Percentiles rank a stretch among this genome's conserved stretches.
phyloP scores from a whole-genome alignment of 1,139 yeast species.

The Suhomyces wounanorum region DNA sequence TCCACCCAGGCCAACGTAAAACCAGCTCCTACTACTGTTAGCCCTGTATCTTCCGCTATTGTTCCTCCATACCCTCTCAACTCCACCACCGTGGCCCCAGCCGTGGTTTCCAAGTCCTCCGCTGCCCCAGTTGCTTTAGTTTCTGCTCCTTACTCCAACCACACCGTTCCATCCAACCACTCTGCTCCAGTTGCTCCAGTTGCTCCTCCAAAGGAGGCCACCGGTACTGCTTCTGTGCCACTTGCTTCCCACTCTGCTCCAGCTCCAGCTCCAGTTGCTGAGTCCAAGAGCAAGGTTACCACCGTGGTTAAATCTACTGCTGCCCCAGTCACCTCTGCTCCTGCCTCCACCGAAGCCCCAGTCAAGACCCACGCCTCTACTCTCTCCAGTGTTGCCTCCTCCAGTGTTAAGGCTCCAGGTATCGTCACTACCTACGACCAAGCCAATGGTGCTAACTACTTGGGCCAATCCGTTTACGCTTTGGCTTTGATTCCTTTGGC shows the following conservation, averaged over 20 bases:
- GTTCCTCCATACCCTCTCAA: slow-evolving; percentile 6
- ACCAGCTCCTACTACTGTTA: slow-evolving; percentile 12
- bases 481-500: slow-evolving; percentile 27
- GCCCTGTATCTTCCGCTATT: slow-evolving; percentile 14
- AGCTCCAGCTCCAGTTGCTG: slow-evolving; percentile 10
- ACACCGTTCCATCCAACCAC: slow-evolving; percentile 1
- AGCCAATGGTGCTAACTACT: slow-evolving; percentile 18
- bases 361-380: slow-evolving; percentile 5
- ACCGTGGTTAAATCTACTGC: slow-evolving; percentile 11
- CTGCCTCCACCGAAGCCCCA: slow-evolving; percentile 9
- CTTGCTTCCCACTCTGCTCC: slow-evolving; percentile 6
- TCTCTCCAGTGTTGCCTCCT: neutral
- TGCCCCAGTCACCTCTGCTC: slow-evolving; percentile 9
- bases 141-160: slow-evolving; percentile 10
- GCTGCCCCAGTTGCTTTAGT: neutral
- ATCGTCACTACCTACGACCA: slow-evolving; percentile 10
- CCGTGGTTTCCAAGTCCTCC: neutral
- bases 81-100: slow-evolving; percentile 4
- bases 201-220: slow-evolving; percentile 1
- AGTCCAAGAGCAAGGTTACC: slow-evolving; percentile 2
- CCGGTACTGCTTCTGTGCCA: slow-evolving; percentile 2
- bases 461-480: slow-evolving; percentile 22
- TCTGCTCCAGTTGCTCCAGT: slow-evolving; percentile 10
- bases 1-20: neutral
- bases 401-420: slow-evolving; percentile 12